Evolutionary conservation across 208 protist species (phyloP).

Genomic region (Trypanosoma vivax): DNA sequence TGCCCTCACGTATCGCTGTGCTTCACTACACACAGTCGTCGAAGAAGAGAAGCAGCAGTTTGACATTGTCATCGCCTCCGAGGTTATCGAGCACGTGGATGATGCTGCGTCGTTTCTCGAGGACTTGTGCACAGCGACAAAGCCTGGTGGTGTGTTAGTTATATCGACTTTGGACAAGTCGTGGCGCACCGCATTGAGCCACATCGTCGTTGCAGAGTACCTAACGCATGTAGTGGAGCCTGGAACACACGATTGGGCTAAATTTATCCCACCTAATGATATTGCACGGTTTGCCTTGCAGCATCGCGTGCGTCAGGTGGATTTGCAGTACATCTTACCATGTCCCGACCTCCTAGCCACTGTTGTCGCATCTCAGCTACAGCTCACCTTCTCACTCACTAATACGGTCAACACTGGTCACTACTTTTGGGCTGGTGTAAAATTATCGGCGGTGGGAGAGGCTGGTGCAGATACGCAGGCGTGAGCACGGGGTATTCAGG

Average conservation of each 20-base stretch:
- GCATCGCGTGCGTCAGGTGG: constrained; percentile 52
- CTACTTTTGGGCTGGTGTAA: constrained; percentile 79
- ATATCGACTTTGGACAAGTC: constrained; percentile 92
- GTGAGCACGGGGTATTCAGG: too few species aligned
- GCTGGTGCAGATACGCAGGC: neutral
- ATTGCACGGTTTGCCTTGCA: constrained; percentile 40
- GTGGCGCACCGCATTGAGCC: constrained; percentile 53
- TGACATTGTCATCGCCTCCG: constrained; percentile 86
- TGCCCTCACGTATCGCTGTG: constrained; percentile 21
- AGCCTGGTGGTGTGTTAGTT: constrained; percentile 81
- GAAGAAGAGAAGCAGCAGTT: constrained; percentile 40
- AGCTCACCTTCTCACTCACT: constrained; percentile 63
- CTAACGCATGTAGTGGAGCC: constrained; percentile 71
- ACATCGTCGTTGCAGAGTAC: constrained; percentile 84
- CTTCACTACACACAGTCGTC: constrained; percentile 52
- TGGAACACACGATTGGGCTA: constrained; percentile 89
- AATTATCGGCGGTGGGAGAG: constrained; percentile 8
- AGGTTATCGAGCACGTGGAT: constrained; percentile 92
- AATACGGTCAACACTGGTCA: constrained; percentile 62
- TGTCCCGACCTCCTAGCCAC: constrained; percentile 63
- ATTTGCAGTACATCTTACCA: constrained; percentile 60
- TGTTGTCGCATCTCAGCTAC: constrained; percentile 40
- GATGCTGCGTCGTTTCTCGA: constrained; percentile 80
- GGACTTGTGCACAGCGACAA: constrained; percentile 65
- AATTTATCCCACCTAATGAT: constrained; percentile 83